A percentile compares a stretch with the other conserved stretches of the same genome.
phyloP scores from a whole-genome alignment of 805 yeast genomes.

The Metschnikowia lunata region DNA sequence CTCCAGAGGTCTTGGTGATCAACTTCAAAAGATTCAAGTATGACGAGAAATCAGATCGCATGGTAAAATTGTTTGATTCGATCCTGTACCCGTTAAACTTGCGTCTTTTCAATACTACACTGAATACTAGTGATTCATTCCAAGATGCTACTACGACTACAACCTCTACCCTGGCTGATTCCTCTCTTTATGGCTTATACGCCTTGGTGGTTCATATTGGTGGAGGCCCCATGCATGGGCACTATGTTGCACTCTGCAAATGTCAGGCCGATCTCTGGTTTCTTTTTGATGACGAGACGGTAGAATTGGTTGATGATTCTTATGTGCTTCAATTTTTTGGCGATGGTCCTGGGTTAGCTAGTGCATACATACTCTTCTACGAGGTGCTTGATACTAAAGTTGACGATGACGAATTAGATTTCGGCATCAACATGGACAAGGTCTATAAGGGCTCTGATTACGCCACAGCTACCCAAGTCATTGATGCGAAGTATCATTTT shows the following conservation, averaged over 20 bases:
- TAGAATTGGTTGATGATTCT: constrained; percentile 78
- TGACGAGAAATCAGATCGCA: constrained; percentile 72
- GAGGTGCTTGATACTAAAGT: constrained; percentile 42
- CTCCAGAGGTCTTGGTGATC: constrained; percentile 76
- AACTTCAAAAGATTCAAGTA: constrained; percentile 92
- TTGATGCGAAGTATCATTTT: background rate
- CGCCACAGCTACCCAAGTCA: constrained; percentile 13
- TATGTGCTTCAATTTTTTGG: constrained; percentile 86
- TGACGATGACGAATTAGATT: constrained; percentile 34
- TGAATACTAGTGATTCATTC: background rate
- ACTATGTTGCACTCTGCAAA: constrained; percentile 83
- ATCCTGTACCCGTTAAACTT: constrained; percentile 75
- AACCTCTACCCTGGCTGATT: constrained; percentile 30
- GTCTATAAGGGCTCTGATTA: constrained; percentile 55
- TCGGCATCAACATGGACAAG: constrained; percentile 67
- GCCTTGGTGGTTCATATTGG: constrained; percentile 93
- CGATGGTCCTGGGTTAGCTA: constrained; percentile 79
- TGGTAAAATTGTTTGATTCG: constrained; percentile 82
- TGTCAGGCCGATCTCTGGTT: constrained; percentile 81
- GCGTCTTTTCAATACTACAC: constrained; percentile 63
- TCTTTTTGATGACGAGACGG: constrained; percentile 91
- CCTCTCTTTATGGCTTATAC: constrained; percentile 65
- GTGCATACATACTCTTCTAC: constrained; percentile 88
- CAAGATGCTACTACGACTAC: background rate
- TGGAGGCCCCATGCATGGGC: constrained; percentile 97